Conservation (phyloP, 768 basidiomycete species). For the Tephrocybe sp. region DNA sequence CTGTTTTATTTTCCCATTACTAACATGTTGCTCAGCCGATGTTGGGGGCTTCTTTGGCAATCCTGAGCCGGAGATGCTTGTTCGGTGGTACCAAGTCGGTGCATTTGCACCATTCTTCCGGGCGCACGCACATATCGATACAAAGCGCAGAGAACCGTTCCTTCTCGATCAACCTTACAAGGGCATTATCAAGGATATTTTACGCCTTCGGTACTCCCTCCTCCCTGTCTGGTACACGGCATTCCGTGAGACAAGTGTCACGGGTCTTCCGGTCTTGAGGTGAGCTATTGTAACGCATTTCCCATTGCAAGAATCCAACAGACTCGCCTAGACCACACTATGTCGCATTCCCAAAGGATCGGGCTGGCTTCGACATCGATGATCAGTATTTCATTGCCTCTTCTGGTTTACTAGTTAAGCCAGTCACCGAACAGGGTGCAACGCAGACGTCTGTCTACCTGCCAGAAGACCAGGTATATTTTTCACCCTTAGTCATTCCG, state of each 20-base stretch:
- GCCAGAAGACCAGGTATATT: conserved; percentile 72
- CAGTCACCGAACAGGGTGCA: conserved; percentile 73
- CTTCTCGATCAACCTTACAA: conserved; percentile 88
- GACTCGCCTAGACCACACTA: conserved; percentile 83
- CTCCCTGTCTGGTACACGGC: conserved; percentile 98
- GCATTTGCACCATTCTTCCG: conserved; percentile 97
- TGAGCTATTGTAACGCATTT: conserved; percentile 26
- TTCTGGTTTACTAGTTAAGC: conserved; percentile 89
- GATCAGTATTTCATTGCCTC: conserved; percentile 92
- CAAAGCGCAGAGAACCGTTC: conserved; percentile 96
- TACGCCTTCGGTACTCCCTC: conserved; percentile 82
- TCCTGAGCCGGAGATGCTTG: conserved; percentile 90
- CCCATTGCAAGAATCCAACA: not conserved
- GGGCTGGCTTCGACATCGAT: conserved; percentile 82
- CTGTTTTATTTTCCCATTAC: not conserved
- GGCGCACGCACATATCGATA: conserved; percentile 97
- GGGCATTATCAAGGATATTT: conserved; percentile 70
- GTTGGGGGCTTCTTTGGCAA: conserved; percentile 99
- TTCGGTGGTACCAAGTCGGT: conserved; percentile 97
- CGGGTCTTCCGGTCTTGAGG: conserved; percentile 83
- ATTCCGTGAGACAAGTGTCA: conserved; percentile 83
- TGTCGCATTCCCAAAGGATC: conserved; percentile 87
- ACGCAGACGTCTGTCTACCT: conserved; percentile 77
- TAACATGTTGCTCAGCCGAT: conserved; percentile 59
- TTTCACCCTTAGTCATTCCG: conserved; percentile 1